Conservation (phyloP, 768 basidiomycete species). For the Russula dissimulans region DNA sequence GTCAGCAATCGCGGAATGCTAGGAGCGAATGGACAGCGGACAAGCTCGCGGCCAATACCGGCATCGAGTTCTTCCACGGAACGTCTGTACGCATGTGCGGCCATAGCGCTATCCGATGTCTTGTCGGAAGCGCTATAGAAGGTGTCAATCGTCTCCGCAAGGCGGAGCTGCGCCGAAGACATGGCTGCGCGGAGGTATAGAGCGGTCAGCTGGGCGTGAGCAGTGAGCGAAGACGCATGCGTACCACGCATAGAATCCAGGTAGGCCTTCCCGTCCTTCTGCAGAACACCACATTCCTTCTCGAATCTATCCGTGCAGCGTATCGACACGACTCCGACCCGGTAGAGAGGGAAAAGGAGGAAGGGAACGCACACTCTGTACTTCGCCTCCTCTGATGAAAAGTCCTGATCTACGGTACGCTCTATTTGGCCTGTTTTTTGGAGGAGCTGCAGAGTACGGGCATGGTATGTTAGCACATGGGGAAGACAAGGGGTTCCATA, state of each 20-base stretch:
- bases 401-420: conserved; percentile 89
- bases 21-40: conserved; percentile 31
- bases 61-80: conserved; percentile 91
- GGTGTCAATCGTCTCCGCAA: conserved; percentile 87
- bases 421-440: conserved; percentile 99
- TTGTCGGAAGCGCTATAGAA: conserved; percentile 87
- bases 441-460: conserved; percentile 48
- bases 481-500: conserved; percentile 13
- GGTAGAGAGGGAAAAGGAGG: not conserved
- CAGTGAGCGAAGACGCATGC: conserved; percentile 22
- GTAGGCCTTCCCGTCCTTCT: conserved; percentile 93
- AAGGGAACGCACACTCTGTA: conserved; percentile 66
- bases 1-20: not conserved
- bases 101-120: conserved; percentile 88
- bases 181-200: conserved; percentile 48
- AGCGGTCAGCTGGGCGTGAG: not conserved
- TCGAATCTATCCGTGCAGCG: conserved; percentile 55
- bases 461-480: conserved; percentile 9
- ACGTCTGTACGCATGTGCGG: conserved; percentile 91
- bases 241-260: conserved; percentile 89
- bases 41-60: conserved; percentile 76
- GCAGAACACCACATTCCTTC: conserved; percentile 88
- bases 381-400: conserved; percentile 84
- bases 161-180: conserved; percentile 84
- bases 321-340: not conserved